Percentiles rank a stretch among this genome's conserved stretches.
phyloP scores from a whole-genome alignment of 495 filamentous ascomycete genomes.

The Aspergillus haitiensis region DNA sequence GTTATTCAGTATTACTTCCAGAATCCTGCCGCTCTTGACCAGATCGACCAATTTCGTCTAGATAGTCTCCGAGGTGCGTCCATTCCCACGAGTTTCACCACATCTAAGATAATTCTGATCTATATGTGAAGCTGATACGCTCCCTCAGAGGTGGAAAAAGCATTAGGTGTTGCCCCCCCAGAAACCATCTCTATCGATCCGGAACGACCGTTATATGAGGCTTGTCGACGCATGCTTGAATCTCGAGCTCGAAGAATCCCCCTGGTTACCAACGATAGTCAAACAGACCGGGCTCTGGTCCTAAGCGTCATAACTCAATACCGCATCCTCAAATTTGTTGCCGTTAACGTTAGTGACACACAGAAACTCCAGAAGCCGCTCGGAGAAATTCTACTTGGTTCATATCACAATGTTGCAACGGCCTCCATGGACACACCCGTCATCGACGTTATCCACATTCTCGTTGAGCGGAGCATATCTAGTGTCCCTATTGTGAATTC shows the following conservation, averaged over 20 bases:
- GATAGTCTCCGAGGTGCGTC: constrained; percentile 82
- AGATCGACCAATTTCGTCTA: constrained; percentile 91
- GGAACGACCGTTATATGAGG: constrained; percentile 85
- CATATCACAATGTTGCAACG: constrained; percentile 75
- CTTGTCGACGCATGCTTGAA: constrained; percentile 90
- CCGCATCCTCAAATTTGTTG: constrained; percentile 96
- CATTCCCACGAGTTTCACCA: neutral
- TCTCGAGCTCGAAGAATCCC: constrained; percentile 92
- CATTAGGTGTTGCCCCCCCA: constrained; percentile 84
- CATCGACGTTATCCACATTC: constrained; percentile 91
- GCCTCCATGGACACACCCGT: constrained; percentile 91
- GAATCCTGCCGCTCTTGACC: constrained; percentile 82
- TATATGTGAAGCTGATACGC: neutral
- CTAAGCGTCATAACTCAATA: constrained; percentile 98
- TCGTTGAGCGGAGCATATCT: constrained; percentile 90
- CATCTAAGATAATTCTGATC: neutral
- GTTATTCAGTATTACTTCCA: constrained; percentile 99
- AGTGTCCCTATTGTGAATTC: constrained; percentile 91
- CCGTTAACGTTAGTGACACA: constrained; percentile 92
- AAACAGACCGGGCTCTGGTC: constrained; percentile 88
- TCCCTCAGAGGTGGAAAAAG: constrained; percentile 81
- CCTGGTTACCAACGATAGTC: constrained; percentile 90
- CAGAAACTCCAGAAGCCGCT: constrained; percentile 86
- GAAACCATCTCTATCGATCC: constrained; percentile 97
- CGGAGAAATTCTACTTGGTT: constrained; percentile 80